Evolutionary conservation across 106 monocot species (phyloP), one percentile per base, ranked within the genome.

Genomic region (Platanthera zijinensis): DNA sequence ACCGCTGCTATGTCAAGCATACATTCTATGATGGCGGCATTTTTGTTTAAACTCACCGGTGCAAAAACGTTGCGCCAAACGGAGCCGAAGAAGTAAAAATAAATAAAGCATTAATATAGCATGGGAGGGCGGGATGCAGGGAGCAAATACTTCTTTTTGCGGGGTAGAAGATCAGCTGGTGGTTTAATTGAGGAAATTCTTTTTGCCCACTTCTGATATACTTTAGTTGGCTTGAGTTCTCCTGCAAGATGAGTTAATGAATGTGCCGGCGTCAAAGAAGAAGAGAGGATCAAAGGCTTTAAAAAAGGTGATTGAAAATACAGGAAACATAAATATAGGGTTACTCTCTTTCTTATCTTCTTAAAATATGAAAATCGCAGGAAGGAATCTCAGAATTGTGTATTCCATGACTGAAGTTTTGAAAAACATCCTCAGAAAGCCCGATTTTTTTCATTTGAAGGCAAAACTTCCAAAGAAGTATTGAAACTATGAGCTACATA

Each of bases 131-230:
- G 28, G 18, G 48, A 21, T 46, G 15, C 69, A 9, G 62, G 30
- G 50, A 57, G 0, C 50, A 82, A 84, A 84, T 72, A 91, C 89
- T 86, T 89, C 18, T 50, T 48, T 77, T 83, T 87, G 22, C 81
- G 66, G 52, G 51, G 74, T 67, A 93, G 21, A 67, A 93, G 96
- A 82, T 97, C 84, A 5, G 86, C 91, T 5, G 96, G 91, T 59
- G 96, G 91, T 50, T 91, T 83, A 13, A 68, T 89, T 70, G 86
- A 73, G 32, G 89, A 89, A 50, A 97, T 76, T 76, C 73, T 74
- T 63, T 89, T 91, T 2, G 96, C 87, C 96, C 96, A 97, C 75
- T 93, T 97, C 66, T 85, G 52, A 77, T 97, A 97, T 52, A 83
- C 81, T 84, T 89, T 97, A 21, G 83, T 89, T 64, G 84, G 39